A percentile compares a stretch with the other conserved stretches of the same genome.
These are phyloP conservation scores for Penicillium sp. DNA, from an alignment of 2,329 filamentous ascomycete species.

Conservation along the genomic window DNA sequence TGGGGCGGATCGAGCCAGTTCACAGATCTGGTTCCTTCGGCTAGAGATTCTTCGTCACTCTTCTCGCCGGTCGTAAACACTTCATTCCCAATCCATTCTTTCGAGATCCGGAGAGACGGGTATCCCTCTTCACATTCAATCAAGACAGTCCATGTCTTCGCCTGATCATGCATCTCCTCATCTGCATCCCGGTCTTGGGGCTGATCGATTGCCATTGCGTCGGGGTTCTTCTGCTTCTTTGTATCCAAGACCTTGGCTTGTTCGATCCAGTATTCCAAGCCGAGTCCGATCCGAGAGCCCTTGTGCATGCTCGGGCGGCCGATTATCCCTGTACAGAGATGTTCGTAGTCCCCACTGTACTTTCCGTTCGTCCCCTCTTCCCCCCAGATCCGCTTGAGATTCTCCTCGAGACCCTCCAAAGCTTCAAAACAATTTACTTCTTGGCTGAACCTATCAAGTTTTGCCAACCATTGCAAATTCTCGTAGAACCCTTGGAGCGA, in stretches of 20 bases:
- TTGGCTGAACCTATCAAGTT: conserved; percentile 41
- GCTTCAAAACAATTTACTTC: conserved; percentile 46
- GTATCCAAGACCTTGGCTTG: conserved; percentile 33
- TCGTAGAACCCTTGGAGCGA: conserved; percentile 37
- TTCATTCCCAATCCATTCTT: conserved; percentile 40
- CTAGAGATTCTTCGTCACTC: conserved; percentile 21
- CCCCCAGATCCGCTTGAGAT: conserved; percentile 41
- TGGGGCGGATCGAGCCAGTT: conserved; percentile 40
- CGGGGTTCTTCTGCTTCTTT: conserved; percentile 22
- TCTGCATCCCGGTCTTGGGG: conserved; percentile 18
- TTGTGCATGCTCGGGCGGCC: conserved; percentile 42
- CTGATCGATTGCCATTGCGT: conserved; percentile 34
- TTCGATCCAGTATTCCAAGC: conserved; percentile 42
- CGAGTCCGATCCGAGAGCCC: conserved; percentile 37
- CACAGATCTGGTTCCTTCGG: conserved; percentile 25
- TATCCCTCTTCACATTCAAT: conserved; percentile 45
- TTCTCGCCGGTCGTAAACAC: conserved; percentile 29
- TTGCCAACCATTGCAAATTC: conserved; percentile 44
- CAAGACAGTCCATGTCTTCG: conserved; percentile 33
- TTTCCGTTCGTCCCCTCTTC: conserved; percentile 36
- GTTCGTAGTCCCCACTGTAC: conserved; percentile 31
- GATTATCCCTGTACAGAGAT: conserved; percentile 39
- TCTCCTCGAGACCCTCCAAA: conserved; percentile 41
- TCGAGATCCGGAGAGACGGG: conserved; percentile 42
- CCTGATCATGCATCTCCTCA: conserved; percentile 14